Evolutionary conservation across 2,329 filamentous ascomycete species (phyloP).

Genomic region (Penicillium sp.): DNA sequence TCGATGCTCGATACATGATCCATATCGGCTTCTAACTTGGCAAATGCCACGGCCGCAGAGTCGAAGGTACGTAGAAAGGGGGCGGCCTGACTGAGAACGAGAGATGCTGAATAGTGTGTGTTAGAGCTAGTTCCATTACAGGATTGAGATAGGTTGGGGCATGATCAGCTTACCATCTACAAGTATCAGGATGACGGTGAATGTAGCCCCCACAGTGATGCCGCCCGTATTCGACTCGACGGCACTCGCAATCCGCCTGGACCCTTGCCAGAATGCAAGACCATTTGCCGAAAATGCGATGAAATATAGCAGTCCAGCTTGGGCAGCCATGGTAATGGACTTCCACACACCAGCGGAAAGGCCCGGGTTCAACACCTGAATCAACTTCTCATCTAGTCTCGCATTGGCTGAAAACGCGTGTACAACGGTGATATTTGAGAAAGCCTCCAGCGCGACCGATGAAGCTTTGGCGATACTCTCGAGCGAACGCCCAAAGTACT

Average conservation of each 20-base stretch:
- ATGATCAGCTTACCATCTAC: constrained; percentile 39
- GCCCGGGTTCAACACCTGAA: constrained; percentile 52
- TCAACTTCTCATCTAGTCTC: constrained; percentile 65
- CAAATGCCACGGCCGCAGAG: constrained; percentile 58
- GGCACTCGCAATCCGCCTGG: constrained; percentile 55
- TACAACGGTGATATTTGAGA: constrained; percentile 65
- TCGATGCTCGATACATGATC: constrained; percentile 57
- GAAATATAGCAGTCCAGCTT: constrained; percentile 69
- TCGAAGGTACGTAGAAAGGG: constrained; percentile 54
- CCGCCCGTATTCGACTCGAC: constrained; percentile 19
- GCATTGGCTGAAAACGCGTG: constrained; percentile 66
- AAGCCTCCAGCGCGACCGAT: constrained; percentile 65
- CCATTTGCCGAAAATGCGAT: constrained; percentile 71
- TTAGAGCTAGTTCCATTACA: not conserved
- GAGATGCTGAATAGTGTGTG: constrained; percentile 31
- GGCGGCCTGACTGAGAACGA: constrained; percentile 44
- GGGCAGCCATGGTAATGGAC: constrained; percentile 61
- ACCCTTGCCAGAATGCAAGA: constrained; percentile 71
- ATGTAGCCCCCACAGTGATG: constrained; percentile 39
- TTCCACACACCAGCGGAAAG: constrained; percentile 55
- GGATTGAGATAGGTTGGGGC: constrained; percentile 26
- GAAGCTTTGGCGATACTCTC: constrained; percentile 62
- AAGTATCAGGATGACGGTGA: constrained; percentile 45
- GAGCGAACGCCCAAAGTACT: constrained; percentile 55
- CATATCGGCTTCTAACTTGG: constrained; percentile 65